Evolutionary conservation across 768 basidiomycete species (phyloP).

Genomic region (Lactifluus hygrophoroides): DNA sequence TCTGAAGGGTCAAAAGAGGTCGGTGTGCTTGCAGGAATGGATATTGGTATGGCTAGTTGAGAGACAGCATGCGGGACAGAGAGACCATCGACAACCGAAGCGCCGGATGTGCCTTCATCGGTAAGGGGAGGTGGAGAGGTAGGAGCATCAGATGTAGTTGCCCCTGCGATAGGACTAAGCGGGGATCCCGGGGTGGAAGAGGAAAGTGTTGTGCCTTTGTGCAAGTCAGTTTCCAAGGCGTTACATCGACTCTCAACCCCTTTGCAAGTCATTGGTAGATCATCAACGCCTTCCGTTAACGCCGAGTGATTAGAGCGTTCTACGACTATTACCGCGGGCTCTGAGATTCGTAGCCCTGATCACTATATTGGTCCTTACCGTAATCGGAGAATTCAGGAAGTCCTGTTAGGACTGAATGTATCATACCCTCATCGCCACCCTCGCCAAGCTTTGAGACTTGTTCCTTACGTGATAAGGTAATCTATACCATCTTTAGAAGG

Average conservation of each 20-base stretch:
- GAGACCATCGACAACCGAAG: not conserved
- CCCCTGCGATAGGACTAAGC: not conserved
- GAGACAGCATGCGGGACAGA: not conserved
- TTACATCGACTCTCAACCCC: not conserved
- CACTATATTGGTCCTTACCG: slow-evolving; percentile 13
- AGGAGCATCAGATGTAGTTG: not conserved
- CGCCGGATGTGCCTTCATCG: not conserved
- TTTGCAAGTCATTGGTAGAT: not conserved
- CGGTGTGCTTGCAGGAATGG: not conserved
- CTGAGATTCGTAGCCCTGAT: not conserved
- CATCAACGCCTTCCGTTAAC: not conserved
- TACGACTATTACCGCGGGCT: not conserved
- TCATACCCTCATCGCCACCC: slow-evolving; percentile 75
- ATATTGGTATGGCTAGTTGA: not conserved
- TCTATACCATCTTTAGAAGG: slow-evolving; percentile 32
- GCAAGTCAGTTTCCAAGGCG: not conserved
- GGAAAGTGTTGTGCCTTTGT: not conserved
- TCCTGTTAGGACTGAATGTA: slow-evolving; percentile 64
- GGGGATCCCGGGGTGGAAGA: not conserved
- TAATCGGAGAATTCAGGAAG: slow-evolving; percentile 52
- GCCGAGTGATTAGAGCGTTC: not conserved
- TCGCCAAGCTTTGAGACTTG: slow-evolving; percentile 53
- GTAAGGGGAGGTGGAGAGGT: not conserved
- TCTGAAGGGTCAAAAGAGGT: slow-evolving; percentile 2
- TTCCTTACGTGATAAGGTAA: slow-evolving; percentile 63